phyloP scores from a whole-genome alignment of 176 grass and related monocot species.

The Oryza coarctata region DNA sequence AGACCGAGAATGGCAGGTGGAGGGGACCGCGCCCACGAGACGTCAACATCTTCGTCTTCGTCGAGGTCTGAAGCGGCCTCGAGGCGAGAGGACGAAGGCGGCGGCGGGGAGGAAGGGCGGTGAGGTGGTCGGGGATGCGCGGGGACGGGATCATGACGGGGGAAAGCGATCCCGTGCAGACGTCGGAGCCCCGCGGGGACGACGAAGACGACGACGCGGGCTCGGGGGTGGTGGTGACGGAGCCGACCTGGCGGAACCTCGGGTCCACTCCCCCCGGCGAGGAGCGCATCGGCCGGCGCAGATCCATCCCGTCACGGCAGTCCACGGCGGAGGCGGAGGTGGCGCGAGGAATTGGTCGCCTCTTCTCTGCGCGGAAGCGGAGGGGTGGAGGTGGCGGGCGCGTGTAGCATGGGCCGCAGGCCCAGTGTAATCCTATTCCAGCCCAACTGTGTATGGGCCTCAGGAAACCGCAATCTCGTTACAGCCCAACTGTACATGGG shows the following conservation, averaged over 20 bases:
- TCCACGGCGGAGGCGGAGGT: background rate
- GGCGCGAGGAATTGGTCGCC: background rate
- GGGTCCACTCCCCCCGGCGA: slow-evolving; percentile 48
- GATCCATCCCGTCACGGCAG: slow-evolving; percentile 40
- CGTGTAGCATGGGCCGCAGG: background rate
- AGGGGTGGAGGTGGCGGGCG: background rate
- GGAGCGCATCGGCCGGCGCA: slow-evolving; percentile 42
- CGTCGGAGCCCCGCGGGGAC: slow-evolving; percentile 7
- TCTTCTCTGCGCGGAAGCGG: too few relatives aligned
- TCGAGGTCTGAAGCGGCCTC: background rate
- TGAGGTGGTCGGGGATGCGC: slow-evolving; percentile 18
- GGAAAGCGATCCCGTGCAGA: slow-evolving; percentile 39
- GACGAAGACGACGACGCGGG: background rate
- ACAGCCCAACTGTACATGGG: too few relatives aligned
- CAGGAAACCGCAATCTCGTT: too few relatives aligned
- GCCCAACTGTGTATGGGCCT: too few relatives aligned
- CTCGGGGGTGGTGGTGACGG: slow-evolving; percentile 42
- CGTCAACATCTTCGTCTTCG: background rate
- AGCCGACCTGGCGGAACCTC: slow-evolving; percentile 68
- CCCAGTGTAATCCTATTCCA: too few relatives aligned
- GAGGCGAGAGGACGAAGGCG: background rate
- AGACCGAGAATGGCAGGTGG: background rate
- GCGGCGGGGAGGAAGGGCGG: background rate
- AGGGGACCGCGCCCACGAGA: background rate
- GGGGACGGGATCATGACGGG: slow-evolving; percentile 82